phyloP scores from a whole-genome alignment of 108 stramenopile genomes.

The Stephanodiscus minutulus region DNA sequence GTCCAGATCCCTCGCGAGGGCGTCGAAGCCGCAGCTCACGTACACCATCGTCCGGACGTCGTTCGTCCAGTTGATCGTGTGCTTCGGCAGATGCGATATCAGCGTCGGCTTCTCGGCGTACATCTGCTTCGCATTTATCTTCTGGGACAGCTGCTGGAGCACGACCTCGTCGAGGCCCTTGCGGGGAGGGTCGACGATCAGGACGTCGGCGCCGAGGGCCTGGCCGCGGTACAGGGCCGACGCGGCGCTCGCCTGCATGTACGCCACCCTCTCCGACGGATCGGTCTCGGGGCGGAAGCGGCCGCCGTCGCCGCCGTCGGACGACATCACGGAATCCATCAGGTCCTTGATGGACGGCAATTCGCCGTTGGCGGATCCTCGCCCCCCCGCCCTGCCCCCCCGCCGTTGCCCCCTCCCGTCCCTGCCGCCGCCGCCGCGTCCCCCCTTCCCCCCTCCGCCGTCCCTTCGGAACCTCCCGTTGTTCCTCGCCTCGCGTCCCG shows the following conservation, averaged over 20 bases:
- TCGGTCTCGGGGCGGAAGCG: slow-evolving; percentile 14
- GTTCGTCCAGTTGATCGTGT: slow-evolving; percentile 72
- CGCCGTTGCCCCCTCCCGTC: background rate
- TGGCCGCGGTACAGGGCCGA: slow-evolving; percentile 81
- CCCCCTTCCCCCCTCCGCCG: slow-evolving; percentile 40
- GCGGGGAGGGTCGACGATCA: slow-evolving; percentile 96
- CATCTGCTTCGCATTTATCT: slow-evolving; percentile 66
- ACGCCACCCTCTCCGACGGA: slow-evolving; percentile 52
- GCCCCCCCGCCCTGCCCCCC: slow-evolving; percentile 2
- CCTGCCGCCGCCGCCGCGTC: slow-evolving; percentile 34
- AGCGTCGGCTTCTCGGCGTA: slow-evolving; percentile 60
- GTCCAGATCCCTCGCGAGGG: slow-evolving; percentile 90
- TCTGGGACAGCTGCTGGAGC: slow-evolving; percentile 74
- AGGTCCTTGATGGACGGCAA: slow-evolving; percentile 43
- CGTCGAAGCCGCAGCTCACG: slow-evolving; percentile 97
- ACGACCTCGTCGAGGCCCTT: slow-evolving; percentile 90
- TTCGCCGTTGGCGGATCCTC: slow-evolving; percentile 4
- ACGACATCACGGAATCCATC: slow-evolving; percentile 34
- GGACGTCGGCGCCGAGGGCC: slow-evolving; percentile 85
- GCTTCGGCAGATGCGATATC: slow-evolving; percentile 53
- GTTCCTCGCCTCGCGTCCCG: slow-evolving; percentile 36
- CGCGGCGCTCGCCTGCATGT: slow-evolving; percentile 73
- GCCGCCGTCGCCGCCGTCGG: slow-evolving; percentile 23
- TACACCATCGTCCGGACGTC: slow-evolving; percentile 89
- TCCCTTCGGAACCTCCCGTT: slow-evolving; percentile 9